A percentile compares a stretch with the other conserved stretches of the same genome.
phyloP scores from a whole-genome alignment of 2,329 filamentous ascomycete species.

The Cordyceps cicadae region DNA sequence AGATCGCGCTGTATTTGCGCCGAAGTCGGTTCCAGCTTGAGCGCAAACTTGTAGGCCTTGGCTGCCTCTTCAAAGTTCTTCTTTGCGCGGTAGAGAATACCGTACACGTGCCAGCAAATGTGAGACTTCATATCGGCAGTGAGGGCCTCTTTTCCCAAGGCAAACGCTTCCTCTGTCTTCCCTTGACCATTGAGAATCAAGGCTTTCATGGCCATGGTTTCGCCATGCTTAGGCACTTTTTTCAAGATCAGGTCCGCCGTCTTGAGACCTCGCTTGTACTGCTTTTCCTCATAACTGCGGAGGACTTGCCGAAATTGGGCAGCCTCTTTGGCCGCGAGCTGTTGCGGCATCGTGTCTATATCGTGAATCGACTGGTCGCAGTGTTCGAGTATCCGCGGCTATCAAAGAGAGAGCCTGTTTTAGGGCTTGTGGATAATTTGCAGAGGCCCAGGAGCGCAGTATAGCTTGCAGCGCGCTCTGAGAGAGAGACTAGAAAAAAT shows the following conservation, averaged over 20 bases:
- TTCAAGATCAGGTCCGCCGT: conserved; percentile 92
- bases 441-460: not conserved
- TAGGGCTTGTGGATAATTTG: not conserved
- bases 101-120: conserved; percentile 99
- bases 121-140: conserved; percentile 98
- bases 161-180: conserved; percentile 89
- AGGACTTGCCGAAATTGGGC: conserved; percentile 92
- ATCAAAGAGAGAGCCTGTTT: not conserved
- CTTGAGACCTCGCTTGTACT: conserved; percentile 92
- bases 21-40: conserved; percentile 89
- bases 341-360: conserved; percentile 50
- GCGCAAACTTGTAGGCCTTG: conserved; percentile 95
- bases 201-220: conserved; percentile 98
- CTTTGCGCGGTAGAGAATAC: conserved; percentile 80
- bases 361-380: not conserved
- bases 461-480: not conserved
- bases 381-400: conserved; percentile 8
- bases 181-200: conserved; percentile 90
- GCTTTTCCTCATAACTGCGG: conserved; percentile 94
- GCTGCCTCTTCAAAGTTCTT: conserved; percentile 99
- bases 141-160: conserved; percentile 82
- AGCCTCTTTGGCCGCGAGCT: conserved; percentile 76
- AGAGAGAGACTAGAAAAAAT: not conserved
- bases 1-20: conserved; percentile 90
- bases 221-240: conserved; percentile 92